Evolutionary conservation across 1,284 basidiomycete genomes (phyloP), one percentile per base, ranked within the genome.

Genomic region (Austroboletus niveus): DNA sequence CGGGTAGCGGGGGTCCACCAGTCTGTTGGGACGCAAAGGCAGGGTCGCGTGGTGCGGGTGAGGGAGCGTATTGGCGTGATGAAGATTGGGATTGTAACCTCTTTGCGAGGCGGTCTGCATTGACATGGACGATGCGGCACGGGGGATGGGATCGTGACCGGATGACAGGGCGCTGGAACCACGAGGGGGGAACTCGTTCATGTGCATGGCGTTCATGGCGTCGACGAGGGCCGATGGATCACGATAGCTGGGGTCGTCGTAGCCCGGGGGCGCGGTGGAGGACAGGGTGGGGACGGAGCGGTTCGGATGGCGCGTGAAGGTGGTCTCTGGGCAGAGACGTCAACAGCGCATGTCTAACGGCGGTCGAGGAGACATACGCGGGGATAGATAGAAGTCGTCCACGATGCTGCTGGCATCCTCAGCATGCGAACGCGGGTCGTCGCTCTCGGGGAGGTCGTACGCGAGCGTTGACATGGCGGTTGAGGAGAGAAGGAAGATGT

Each of bases 61-160:
- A 39, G 66, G 58, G 34, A 68, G 47, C n/a, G 64, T 62, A 49
- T 60, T 69, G 27, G 54, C 52, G 45, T 71, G 58, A 43, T 64
- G 66, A 27, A 47, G 56, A 42, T 44, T 27, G 27, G 8, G 60
- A 43, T 51, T 47, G 24, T 55, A 52, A 30, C 42, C 54, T 46
- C 64, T 57, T 43, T 60, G 59, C 41, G 55, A 40, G 20, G 48
- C 38, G 34, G 55, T 51, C 17, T 67, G 65, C 51, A 56, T 54
- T n/a, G 65, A 69, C 69, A 68, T 69, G 52, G 66, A 68, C 11
- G 69, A 69, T 35, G 57, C 68, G 8, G 66, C 59, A 36, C 68
- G 68, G 42, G 57, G 66, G 35, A 68, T 56, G 32, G 61, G 69
- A 51, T 68, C 65, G 39, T 63, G 47, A 22, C 49, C 34, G 45